Evolutionary conservation across 768 basidiomycete species (phyloP), one percentile per base, ranked within the genome.

Genomic region (Dacryopinax spathularia): DNA sequence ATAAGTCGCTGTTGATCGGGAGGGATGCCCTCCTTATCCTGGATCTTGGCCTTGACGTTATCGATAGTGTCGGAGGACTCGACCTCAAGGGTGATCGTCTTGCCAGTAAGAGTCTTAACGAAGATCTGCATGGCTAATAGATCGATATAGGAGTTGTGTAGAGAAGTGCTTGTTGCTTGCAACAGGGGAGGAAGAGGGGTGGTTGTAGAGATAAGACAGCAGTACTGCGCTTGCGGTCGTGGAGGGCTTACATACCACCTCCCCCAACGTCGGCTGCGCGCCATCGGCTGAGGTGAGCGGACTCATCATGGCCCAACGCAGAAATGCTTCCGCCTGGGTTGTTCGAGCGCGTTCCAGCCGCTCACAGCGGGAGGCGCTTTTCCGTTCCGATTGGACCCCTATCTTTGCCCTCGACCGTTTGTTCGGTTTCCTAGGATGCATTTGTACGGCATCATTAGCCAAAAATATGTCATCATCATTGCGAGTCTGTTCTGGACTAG

Each of bases 1-100:
- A 92, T 93, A 7, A 93, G 79, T 44, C 90, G 87, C 70, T 93
- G 90, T 71, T 91, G 90, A 69, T 92, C 91, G 4, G 91, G 91
- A 35, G 76, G 78, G 65, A 79, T 79, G 66, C 77, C 71, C 65
- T 72, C 71, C 71, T 75, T 75, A 65, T 70, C 69, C 65, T 70
- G 69, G 62, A 68, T 68, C 70, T 76, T 76, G 65, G 73, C 69
- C 70, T 75, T 75, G 70, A 76, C 73, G 74, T 78, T 77, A 70
- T 79, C 77, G 69, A 79, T 78, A 41, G 78, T 78, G 68, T 79
- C 77, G 34, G 76, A 74, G 65, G 79, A 76, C 74, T 81, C 80
- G 62, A 82, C 81, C 73, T 82, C 81, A 34, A 82, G 75, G 29
- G 81, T 82, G 70, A 82, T 82, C 48, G 79, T 81, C 76, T 81